Evolutionary conservation across 352 stramenopile genomes (phyloP).

Genomic region (Phytopythium cucurbitacearum): DNA sequence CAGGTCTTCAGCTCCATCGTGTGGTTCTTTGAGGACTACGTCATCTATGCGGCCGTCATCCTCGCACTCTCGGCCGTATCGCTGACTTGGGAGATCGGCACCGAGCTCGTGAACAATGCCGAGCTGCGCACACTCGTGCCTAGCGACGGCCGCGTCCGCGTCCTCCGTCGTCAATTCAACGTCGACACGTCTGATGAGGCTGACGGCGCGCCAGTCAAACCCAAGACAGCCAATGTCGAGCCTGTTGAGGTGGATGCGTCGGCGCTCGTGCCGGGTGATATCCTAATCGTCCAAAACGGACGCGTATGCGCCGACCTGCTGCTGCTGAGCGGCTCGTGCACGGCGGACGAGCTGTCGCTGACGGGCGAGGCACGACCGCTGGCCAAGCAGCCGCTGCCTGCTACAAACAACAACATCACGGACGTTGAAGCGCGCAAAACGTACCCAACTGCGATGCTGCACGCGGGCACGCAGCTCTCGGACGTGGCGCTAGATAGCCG

Average conservation of each 20-base stretch:
- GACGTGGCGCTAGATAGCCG: conserved; percentile 10
- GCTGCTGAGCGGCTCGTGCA: conserved; percentile 33
- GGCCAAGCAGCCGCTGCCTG: conserved; percentile 23
- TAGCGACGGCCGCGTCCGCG: conserved; percentile 28
- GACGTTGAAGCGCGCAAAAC: conserved; percentile 18
- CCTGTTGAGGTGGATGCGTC: conserved; percentile 18
- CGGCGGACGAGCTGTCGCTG: conserved; percentile 40
- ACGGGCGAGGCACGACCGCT: conserved; percentile 42
- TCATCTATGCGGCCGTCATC: conserved; percentile 37
- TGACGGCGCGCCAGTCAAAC: not conserved
- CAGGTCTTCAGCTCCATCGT: conserved; percentile 48
- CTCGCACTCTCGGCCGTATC: conserved; percentile 32
- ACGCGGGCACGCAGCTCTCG: conserved; percentile 29
- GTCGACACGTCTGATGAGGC: not conserved
- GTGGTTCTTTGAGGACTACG: conserved; percentile 45
- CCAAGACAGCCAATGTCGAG: not conserved
- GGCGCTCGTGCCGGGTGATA: conserved; percentile 45
- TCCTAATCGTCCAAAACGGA: conserved; percentile 27
- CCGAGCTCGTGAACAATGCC: conserved; percentile 37
- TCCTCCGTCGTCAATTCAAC: conserved; percentile 13
- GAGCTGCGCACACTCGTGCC: conserved; percentile 32
- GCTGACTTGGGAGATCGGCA: conserved; percentile 46
- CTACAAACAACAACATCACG: conserved; percentile 12
- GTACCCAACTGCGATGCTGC: conserved; percentile 28
- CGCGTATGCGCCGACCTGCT: conserved; percentile 34